Conservation (phyloP, 371 early-diverging fungal genomes). For the Modicella reniformis region DNA sequence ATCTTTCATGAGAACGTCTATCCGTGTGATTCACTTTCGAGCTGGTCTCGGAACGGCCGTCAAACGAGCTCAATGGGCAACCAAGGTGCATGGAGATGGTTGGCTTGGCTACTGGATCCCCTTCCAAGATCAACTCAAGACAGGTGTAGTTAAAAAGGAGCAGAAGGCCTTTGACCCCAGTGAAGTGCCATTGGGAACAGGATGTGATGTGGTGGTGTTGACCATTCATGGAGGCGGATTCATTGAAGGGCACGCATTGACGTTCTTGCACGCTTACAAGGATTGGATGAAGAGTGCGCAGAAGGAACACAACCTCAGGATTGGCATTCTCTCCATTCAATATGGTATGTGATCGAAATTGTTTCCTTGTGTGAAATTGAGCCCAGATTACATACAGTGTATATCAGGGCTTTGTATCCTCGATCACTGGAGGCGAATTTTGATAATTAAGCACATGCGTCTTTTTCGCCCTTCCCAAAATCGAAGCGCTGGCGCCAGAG, state of each 20-base stretch:
- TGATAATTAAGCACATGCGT: neutral
- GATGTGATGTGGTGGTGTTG: conserved; percentile 42
- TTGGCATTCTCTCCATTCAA: conserved; percentile 64
- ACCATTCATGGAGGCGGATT: conserved; percentile 44
- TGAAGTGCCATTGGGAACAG: conserved; percentile 15
- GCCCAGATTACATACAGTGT: neutral
- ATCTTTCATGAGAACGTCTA: conserved; percentile 21
- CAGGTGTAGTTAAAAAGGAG: neutral
- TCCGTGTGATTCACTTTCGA: conserved; percentile 8
- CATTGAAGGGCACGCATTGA: conserved; percentile 33
- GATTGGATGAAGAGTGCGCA: conserved; percentile 58
- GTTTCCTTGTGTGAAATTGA: neutral
- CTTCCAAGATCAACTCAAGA: conserved; percentile 32
- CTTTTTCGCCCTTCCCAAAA: neutral
- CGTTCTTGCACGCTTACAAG: conserved; percentile 33
- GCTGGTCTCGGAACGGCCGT: conserved; percentile 24
- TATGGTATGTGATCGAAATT: conserved; percentile 55
- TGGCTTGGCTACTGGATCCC: conserved; percentile 48
- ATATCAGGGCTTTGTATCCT: neutral
- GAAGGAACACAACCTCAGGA: conserved; percentile 56
- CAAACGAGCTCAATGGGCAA: conserved; percentile 23
- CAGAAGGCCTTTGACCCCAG: neutral
- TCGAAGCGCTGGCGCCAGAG: conserved; percentile 49
- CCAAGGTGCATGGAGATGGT: conserved; percentile 16
- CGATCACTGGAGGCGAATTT: neutral